A percentile compares a stretch with the other conserved stretches of the same genome.
Conservation (phyloP, 1,284 basidiomycete genomes). For the Takashimella koratensis region DNA sequence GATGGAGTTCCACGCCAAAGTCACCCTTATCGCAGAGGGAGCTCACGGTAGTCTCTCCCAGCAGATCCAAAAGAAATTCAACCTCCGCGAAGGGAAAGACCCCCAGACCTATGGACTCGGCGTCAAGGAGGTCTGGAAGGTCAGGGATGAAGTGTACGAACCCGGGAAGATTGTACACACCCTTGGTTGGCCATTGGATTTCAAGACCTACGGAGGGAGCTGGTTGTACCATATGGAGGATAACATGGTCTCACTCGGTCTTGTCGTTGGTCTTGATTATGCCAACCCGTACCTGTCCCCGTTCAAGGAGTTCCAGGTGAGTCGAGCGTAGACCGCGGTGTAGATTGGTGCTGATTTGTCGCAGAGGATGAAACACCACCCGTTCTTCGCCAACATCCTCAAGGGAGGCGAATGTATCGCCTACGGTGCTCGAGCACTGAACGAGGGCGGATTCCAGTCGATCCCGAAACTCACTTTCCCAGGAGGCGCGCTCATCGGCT, state of each 20-base stretch:
- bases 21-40: slow-evolving; percentile 93
- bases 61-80: slow-evolving; percentile 71
- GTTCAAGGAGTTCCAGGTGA: slow-evolving; percentile 86
- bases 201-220: slow-evolving; percentile 85
- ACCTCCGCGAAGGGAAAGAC: slow-evolving; percentile 71
- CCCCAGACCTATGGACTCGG: slow-evolving; percentile 97
- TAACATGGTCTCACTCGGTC: slow-evolving; percentile 82
- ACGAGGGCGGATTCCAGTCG: slow-evolving; percentile 92
- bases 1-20: slow-evolving; percentile 92
- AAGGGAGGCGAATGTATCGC: slow-evolving; percentile 75
- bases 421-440: slow-evolving; percentile 87
- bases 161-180: slow-evolving; percentile 89
- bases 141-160: slow-evolving; percentile 69
- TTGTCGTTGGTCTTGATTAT: slow-evolving; percentile 94
- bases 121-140: slow-evolving; percentile 96
- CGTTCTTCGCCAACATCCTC: slow-evolving; percentile 78
- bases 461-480: slow-evolving; percentile 91
- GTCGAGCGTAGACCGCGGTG: slow-evolving; percentile 27
- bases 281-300: slow-evolving; percentile 90
- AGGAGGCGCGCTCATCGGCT: slow-evolving; percentile 91
- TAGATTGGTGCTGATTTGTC: not conserved
- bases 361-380: slow-evolving; percentile 97
- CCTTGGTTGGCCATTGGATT: slow-evolving; percentile 87
- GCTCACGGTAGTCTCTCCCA: slow-evolving; percentile 91
- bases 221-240: slow-evolving; percentile 97